These are phyloP conservation scores for Ceratobasidium sp. DNA, from an alignment of 1,284 basidiomycete species.

Conservation along the genomic window DNA sequence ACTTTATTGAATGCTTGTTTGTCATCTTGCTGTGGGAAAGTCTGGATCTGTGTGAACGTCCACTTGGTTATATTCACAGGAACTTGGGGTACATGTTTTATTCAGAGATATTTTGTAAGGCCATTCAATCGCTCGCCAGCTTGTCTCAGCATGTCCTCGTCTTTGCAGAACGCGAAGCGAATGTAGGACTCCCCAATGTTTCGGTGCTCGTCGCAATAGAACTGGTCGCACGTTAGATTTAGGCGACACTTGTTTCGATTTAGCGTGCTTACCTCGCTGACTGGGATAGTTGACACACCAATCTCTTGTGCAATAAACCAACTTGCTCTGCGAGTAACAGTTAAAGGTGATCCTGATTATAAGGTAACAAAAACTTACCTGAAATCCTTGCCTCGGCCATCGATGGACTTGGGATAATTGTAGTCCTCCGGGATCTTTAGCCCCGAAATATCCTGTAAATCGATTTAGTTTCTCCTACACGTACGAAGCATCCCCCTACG, in stretches of 20 bases:
- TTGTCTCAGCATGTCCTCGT: constrained; percentile 78
- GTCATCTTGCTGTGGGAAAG: not conserved
- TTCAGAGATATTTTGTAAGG: constrained; percentile 72
- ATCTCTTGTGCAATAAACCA: constrained; percentile 92
- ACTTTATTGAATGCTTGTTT: constrained; percentile 27
- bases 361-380: constrained; percentile 60
- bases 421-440: constrained; percentile 87
- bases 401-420: constrained; percentile 78
- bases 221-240: constrained; percentile 61
- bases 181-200: constrained; percentile 86
- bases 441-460: constrained; percentile 77
- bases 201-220: constrained; percentile 88
- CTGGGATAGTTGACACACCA: constrained; percentile 91
- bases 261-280: constrained; percentile 78
- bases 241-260: not conserved
- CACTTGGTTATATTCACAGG: not conserved
- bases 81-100: not conserved
- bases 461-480: constrained; percentile 43
- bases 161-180: constrained; percentile 95
- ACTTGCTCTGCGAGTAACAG: constrained; percentile 74
- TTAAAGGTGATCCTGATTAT: constrained; percentile 30
- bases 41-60: not conserved
- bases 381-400: constrained; percentile 89
- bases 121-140: constrained; percentile 81
- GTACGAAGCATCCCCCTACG: constrained; percentile 47